Evolutionary conservation across 1,139 yeast genomes (phyloP).

Genomic region (Yarrowia galli): DNA sequence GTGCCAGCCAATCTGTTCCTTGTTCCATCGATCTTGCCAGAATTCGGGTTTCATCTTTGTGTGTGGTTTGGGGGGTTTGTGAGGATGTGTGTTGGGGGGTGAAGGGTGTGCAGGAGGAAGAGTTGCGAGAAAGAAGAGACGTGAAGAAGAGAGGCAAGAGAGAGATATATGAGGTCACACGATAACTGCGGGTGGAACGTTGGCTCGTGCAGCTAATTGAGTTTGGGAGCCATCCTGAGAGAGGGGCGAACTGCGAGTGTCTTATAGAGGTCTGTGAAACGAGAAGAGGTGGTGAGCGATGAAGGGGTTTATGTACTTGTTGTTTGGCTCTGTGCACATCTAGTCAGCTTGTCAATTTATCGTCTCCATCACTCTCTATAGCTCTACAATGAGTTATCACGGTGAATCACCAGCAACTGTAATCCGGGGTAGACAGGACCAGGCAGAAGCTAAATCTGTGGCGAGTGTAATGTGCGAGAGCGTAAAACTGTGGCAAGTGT

Average conservation of each 20-base stretch:
- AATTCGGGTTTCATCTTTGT: conserved; percentile 37
- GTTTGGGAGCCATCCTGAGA: conserved; percentile 26
- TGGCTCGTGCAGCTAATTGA: conserved; percentile 22
- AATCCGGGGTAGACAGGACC: conserved; percentile 5
- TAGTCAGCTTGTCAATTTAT: background rate
- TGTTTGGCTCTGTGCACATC: background rate
- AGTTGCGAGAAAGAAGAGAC: background rate
- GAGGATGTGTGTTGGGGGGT: background rate
- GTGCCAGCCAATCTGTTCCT: conserved; percentile 38
- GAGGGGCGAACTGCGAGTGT: too few relatives aligned
- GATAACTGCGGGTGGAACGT: conserved; percentile 19
- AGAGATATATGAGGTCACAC: conserved; percentile 5
- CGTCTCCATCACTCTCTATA: background rate
- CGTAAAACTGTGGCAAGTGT: background rate
- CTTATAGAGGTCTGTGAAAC: too few relatives aligned
- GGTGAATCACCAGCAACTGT: background rate
- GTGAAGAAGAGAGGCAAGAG: background rate
- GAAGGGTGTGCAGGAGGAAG: background rate
- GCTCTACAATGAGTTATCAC: background rate
- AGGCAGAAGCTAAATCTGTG: background rate
- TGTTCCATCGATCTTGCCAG: conserved; percentile 35
- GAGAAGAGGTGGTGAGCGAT: too few relatives aligned
- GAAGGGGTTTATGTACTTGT: background rate
- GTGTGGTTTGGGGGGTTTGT: background rate
- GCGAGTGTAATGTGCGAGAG: background rate